These are phyloP conservation scores for Melaleuca alternifolia DNA, from an alignment of 345 rosid genomes.

Conservation along the genomic window DNA sequence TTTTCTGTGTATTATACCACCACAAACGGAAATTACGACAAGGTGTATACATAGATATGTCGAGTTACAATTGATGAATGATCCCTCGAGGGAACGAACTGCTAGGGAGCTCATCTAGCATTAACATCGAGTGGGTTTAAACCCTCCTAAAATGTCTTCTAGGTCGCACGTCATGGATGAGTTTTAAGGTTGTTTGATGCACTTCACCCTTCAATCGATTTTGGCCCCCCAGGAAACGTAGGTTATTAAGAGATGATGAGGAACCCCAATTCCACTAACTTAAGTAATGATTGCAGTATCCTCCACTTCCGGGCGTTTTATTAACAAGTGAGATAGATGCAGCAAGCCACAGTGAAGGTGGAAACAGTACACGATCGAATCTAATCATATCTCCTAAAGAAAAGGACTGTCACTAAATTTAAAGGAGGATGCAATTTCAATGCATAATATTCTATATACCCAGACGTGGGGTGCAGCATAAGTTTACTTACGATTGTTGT, in stretches of 20 bases:
- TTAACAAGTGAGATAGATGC: not conserved
- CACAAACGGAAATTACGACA: not conserved
- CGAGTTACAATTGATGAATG: not conserved
- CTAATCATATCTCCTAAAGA: not conserved
- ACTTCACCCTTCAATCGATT: not conserved
- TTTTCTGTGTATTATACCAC: not conserved
- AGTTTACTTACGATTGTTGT: not conserved
- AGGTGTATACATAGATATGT: not conserved
- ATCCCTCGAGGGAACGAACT: not conserved
- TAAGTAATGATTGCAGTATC: not conserved
- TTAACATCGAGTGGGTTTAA: not conserved
- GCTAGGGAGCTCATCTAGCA: not conserved
- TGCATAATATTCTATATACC: not conserved
- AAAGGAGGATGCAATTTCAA: not conserved
- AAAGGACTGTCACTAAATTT: not conserved
- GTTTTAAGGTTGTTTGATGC: not conserved
- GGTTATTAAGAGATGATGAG: not conserved
- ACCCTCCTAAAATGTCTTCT: not conserved
- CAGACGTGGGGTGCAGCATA: not conserved
- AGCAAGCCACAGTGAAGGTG: not conserved
- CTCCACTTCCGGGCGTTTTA: not conserved
- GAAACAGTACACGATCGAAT: not conserved
- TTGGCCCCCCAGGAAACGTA: not conserved
- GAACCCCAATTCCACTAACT: not conserved
- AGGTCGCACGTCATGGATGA: not conserved